phyloP scores from a whole-genome alignment of 139 green algal genomes.

The Closterium sp. region DNA sequence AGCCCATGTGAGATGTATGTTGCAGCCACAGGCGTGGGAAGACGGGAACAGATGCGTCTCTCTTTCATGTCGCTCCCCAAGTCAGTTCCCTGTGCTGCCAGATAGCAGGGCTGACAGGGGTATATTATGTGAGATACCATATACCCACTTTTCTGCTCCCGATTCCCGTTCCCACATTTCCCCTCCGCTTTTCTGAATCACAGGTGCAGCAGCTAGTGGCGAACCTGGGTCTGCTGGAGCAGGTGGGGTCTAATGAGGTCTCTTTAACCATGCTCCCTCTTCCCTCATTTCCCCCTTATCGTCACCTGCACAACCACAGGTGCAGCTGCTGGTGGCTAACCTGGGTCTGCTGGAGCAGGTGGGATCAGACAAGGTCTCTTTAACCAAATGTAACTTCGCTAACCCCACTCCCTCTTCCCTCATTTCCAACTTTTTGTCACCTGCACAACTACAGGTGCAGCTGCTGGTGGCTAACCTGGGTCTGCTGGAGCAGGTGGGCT shows the following conservation, averaged over 20 bases:
- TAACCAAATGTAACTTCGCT: not conserved
- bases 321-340: slow-evolving; percentile 38
- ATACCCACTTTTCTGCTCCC: too few relatives aligned
- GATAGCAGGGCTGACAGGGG: too few relatives aligned
- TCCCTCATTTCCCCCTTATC: too few relatives aligned
- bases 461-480: slow-evolving; percentile 43
- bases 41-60: not conserved
- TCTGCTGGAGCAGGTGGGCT: slow-evolving; percentile 50
- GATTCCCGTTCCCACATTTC: too few relatives aligned
- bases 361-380: too few relatives aligned
- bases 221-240: too few relatives aligned
- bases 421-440: not conserved
- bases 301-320: too few relatives aligned
- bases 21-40: not conserved
- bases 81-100: not conserved
- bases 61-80: not conserved
- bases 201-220: too few relatives aligned
- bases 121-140: too few relatives aligned
- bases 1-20: not conserved
- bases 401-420: not conserved
- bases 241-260: too few relatives aligned
- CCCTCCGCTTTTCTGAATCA: too few relatives aligned
- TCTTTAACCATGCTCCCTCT: too few relatives aligned
- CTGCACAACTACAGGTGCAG: not conserved
- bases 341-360: slow-evolving; percentile 37